A percentile compares a stretch with the other conserved stretches of the same genome.
Evolutionary conservation across 805 yeast genomes (phyloP).

Genomic region (Schizosaccharomyces osmophilus): DNA sequence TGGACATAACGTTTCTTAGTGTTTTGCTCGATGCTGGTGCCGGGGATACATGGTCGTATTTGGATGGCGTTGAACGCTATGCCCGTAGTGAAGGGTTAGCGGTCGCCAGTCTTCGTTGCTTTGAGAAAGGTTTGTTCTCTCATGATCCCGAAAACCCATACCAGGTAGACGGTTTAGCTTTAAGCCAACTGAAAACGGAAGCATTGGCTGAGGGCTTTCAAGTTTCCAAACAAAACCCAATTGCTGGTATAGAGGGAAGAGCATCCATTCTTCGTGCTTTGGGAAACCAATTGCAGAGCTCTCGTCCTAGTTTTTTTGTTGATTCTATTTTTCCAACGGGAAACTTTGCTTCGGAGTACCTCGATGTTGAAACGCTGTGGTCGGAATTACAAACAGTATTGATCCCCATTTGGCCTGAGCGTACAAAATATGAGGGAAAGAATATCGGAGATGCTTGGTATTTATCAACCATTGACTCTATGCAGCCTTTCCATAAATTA

Average conservation of each 20-base stretch:
- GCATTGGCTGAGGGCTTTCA: constrained; percentile 24
- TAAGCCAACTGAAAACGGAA: constrained; percentile 16
- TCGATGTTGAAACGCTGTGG: constrained; percentile 25
- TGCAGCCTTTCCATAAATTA: constrained; percentile 39
- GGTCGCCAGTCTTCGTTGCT: constrained; percentile 32
- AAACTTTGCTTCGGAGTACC: neutral
- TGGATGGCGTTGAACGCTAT: constrained; percentile 11
- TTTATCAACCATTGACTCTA: constrained; percentile 10
- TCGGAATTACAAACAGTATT: constrained; percentile 29
- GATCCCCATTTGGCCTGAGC: constrained; percentile 32
- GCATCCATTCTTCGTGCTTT: constrained; percentile 21
- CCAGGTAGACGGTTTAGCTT: constrained; percentile 22
- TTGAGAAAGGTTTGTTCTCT: constrained; percentile 24
- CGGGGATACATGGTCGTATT: constrained; percentile 31
- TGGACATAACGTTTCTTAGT: constrained; percentile 35
- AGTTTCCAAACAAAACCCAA: constrained; percentile 22
- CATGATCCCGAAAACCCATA: constrained; percentile 14
- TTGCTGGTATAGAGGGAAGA: constrained; percentile 34
- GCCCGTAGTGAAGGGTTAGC: constrained; percentile 41
- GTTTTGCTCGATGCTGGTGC: constrained; percentile 49
- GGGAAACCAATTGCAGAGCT: constrained; percentile 25
- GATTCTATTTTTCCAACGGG: constrained; percentile 20
- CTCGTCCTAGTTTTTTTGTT: constrained; percentile 29
- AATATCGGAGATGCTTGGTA: constrained; percentile 43
- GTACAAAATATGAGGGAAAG: constrained; percentile 25